These are phyloP conservation scores for Phaeosphaeria sp. DNA, from an alignment of 2,329 filamentous ascomycete genomes.

Conservation along the genomic window DNA sequence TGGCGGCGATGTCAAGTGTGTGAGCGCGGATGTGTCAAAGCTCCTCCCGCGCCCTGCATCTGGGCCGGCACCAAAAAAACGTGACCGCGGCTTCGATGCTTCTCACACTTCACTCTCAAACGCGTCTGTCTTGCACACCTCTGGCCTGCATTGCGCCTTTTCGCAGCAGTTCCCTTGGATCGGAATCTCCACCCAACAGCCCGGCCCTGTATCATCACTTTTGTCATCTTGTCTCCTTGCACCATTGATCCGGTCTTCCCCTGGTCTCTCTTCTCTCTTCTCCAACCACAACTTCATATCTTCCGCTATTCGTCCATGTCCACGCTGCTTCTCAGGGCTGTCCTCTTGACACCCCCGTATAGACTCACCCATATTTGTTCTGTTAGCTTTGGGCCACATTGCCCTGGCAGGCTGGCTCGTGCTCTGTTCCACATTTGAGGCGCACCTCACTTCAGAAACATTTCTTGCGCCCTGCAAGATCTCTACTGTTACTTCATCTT, in stretches of 20 bases:
- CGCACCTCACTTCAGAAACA: slow-evolving; percentile 23
- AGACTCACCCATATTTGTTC: background rate
- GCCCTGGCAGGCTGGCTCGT: slow-evolving; percentile 28
- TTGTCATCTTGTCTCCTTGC: slow-evolving; percentile 26
- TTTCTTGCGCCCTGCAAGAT: slow-evolving; percentile 6
- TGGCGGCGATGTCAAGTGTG: slow-evolving; percentile 10
- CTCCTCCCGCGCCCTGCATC: background rate
- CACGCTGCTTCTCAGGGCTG: background rate
- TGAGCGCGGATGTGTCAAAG: slow-evolving; percentile 16
- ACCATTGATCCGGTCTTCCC: slow-evolving; percentile 25
- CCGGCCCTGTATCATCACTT: background rate
- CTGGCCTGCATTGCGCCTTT: background rate
- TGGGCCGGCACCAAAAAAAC: slow-evolving; percentile 5
- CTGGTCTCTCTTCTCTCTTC: background rate
- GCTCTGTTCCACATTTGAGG: slow-evolving; percentile 34
- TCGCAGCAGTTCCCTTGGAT: background rate
- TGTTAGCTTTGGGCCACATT: slow-evolving; percentile 11
- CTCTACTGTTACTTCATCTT: background rate
- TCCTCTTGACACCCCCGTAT: background rate
- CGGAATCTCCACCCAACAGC: background rate
- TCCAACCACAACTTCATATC: background rate
- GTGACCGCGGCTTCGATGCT: slow-evolving; percentile 18
- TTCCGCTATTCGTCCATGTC: background rate
- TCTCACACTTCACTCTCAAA: slow-evolving; percentile 14
- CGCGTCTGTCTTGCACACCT: slow-evolving; percentile 11